Conservation (phyloP, 805 yeast genomes). For the Yamadazyma olivae region DNA sequence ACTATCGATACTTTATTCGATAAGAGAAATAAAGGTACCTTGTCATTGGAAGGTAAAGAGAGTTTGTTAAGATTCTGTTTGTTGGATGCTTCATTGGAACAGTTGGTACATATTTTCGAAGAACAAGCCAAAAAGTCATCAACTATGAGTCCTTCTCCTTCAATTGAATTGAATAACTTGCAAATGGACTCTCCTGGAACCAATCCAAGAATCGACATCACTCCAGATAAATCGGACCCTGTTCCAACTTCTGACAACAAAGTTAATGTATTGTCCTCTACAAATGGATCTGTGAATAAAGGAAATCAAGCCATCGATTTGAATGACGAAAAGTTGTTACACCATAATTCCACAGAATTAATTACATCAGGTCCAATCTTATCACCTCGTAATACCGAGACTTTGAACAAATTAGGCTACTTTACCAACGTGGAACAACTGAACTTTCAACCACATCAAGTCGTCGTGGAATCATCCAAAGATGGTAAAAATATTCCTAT, state of each 20-base stretch:
- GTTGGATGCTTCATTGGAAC: conserved; percentile 52
- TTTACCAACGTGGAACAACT: conserved; percentile 19
- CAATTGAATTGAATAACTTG: conserved; percentile 8
- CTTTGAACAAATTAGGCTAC: conserved; percentile 17
- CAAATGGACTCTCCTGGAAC: not conserved
- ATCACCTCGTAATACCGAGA: conserved; percentile 36
- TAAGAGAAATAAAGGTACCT: conserved; percentile 41
- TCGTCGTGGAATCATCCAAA: conserved; percentile 62
- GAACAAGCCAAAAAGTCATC: conserved; percentile 23
- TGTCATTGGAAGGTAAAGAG: conserved; percentile 55
- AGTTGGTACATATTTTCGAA: conserved; percentile 49
- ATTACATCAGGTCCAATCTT: conserved; percentile 53
- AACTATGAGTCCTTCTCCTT: conserved; percentile 18
- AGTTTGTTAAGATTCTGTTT: conserved; percentile 51
- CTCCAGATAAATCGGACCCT: not conserved
- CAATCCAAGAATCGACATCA: not conserved
- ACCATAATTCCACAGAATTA: conserved; percentile 48
- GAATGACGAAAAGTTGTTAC: conserved; percentile 28
- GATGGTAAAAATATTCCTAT: conserved; percentile 52
- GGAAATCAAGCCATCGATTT: conserved; percentile 4
- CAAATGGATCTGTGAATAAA: not conserved
- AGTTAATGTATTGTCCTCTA: not conserved
- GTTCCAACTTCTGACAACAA: not conserved
- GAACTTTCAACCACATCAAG: conserved; percentile 59
- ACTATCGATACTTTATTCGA: conserved; percentile 50